Conservation (phyloP, 2,329 filamentous ascomycete species). For the Beauveria sp. region DNA sequence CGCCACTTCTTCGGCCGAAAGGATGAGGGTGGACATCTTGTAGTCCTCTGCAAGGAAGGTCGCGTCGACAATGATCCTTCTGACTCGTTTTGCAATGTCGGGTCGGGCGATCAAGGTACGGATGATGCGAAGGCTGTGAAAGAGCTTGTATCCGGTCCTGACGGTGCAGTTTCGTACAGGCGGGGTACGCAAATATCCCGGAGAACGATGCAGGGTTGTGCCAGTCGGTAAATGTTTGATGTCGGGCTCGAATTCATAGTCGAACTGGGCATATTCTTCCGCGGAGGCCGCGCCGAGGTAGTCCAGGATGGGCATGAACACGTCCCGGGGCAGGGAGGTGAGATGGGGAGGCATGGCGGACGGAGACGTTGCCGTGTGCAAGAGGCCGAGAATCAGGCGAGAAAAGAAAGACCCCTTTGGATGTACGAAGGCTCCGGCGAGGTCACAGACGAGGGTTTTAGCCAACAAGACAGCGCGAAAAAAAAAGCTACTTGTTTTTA, state of each 20-base stretch:
- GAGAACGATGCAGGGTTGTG: neutral
- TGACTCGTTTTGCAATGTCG: neutral
- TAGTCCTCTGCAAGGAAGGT: neutral
- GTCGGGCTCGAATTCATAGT: neutral
- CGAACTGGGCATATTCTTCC: neutral
- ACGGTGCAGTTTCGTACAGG: neutral
- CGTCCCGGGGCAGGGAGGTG: neutral
- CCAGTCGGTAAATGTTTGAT: neutral
- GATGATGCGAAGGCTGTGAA: neutral
- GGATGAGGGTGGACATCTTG: neutral
- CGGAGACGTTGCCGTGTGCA: too few relatives aligned
- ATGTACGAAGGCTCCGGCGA: too few relatives aligned
- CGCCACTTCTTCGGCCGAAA: neutral
- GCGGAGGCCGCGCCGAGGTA: neutral
- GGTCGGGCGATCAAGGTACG: neutral
- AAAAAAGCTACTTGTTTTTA: too few relatives aligned
- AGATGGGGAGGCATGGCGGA: too few relatives aligned
- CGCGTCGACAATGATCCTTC: neutral
- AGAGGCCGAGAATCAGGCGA: too few relatives aligned
- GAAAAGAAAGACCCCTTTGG: too few relatives aligned
- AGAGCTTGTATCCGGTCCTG: neutral
- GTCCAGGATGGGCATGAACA: neutral
- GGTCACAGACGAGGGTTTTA: too few relatives aligned
- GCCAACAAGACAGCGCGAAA: too few relatives aligned
- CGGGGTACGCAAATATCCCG: neutral